Conservation (phyloP, 441 rosid genomes). For the Populus hybrid region DNA sequence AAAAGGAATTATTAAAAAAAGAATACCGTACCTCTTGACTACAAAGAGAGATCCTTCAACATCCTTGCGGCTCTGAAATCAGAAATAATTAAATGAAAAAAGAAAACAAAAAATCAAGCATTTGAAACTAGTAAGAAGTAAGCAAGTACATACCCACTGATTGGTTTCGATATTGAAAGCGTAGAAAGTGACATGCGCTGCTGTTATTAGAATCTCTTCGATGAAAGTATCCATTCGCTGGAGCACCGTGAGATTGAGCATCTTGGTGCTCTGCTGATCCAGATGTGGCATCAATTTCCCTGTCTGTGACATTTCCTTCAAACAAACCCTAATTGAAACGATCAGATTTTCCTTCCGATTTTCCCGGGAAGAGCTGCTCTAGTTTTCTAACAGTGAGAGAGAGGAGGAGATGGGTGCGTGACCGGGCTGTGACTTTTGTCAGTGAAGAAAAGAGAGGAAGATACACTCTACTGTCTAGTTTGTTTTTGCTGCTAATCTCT, state of each 20-base stretch:
- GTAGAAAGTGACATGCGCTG: constrained; percentile 76
- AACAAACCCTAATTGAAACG: constrained; percentile 10
- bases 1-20: neutral
- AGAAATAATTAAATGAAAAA: neutral
- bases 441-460: neutral
- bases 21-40: constrained; percentile 52
- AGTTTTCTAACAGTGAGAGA: neutral
- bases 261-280: constrained; percentile 66
- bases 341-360: constrained; percentile 13
- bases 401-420: neutral
- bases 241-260: constrained; percentile 72
- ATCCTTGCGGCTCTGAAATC: constrained; percentile 68
- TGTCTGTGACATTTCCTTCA: constrained; percentile 48
- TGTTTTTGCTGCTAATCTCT: neutral
- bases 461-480: neutral
- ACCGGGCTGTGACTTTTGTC: neutral
- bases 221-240: constrained; percentile 70
- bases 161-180: constrained; percentile 68
- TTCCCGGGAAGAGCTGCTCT: constrained; percentile 22
- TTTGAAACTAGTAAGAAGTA: neutral
- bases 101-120: neutral
- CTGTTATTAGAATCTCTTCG: constrained; percentile 71
- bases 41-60: constrained; percentile 85
- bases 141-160: constrained; percentile 55
- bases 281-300: constrained; percentile 77